A percentile compares a stretch with the other conserved stretches of the same genome.
Conservation (phyloP, 805 yeast species). For the Alloascoidea hylecoeti region DNA sequence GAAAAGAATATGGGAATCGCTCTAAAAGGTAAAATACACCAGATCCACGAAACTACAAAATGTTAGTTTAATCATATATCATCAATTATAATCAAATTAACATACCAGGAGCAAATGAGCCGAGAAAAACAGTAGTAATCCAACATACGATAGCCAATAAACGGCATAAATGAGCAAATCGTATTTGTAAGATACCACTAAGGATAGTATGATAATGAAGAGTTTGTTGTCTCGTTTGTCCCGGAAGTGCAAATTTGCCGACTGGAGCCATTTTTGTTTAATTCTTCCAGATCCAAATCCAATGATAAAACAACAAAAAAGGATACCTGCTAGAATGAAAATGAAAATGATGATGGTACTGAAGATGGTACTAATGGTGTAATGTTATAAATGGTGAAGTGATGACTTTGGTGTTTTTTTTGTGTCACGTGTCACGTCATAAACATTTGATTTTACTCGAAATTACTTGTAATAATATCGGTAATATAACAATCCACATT, state of each 20-base stretch:
- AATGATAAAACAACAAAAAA: constrained; percentile 1
- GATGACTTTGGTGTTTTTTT: too few relatives aligned
- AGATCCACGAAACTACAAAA: constrained; percentile 4
- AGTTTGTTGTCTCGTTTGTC: constrained; percentile 8
- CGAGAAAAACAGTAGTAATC: neutral
- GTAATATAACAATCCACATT: too few relatives aligned
- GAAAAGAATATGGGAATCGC: constrained; percentile 4
- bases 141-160: constrained; percentile 6
- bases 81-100: constrained; percentile 6
- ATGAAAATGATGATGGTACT: neutral
- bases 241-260: neutral
- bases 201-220: constrained; percentile 9
- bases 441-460: too few relatives aligned
- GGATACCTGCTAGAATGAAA: constrained; percentile 1
- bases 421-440: too few relatives aligned
- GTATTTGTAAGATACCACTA: constrained; percentile 8
- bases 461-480: too few relatives aligned
- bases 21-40: constrained; percentile 5
- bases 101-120: constrained; percentile 4
- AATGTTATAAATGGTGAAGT: too few relatives aligned
- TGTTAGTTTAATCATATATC: neutral
- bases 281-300: neutral
- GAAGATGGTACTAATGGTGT: neutral
- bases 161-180: constrained; percentile 8
- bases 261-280: neutral